Conservation (phyloP, 2,329 filamentous ascomycete species). For the Cryoendolithus antarcticus region DNA sequence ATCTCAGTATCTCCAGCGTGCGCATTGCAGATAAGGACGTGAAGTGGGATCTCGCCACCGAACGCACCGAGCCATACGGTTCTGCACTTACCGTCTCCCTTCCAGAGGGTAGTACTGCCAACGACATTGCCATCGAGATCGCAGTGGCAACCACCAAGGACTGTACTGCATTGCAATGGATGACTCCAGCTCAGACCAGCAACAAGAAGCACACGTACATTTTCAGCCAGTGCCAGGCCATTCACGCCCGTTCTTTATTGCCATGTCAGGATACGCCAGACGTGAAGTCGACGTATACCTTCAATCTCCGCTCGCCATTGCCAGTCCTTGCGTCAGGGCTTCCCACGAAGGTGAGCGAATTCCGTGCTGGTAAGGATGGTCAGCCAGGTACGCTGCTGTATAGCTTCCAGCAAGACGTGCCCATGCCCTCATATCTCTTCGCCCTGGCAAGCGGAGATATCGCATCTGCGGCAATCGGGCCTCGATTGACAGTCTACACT, state of each 20-base stretch:
- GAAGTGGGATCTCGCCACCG: slow-evolving; percentile 57
- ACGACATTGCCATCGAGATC: slow-evolving; percentile 16
- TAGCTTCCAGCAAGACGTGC: slow-evolving; percentile 77
- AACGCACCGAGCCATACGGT: slow-evolving; percentile 61
- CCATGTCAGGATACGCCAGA: slow-evolving; percentile 97
- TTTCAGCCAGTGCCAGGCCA: slow-evolving; percentile 96
- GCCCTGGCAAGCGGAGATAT: slow-evolving; percentile 81
- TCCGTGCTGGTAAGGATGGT: slow-evolving; percentile 41
- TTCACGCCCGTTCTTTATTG: slow-evolving; percentile 85
- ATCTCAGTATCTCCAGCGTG: slow-evolving; percentile 60
- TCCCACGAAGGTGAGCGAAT: slow-evolving; percentile 40
- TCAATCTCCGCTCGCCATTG: slow-evolving; percentile 73
- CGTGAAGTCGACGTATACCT: slow-evolving; percentile 88
- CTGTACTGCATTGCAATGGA: slow-evolving; percentile 90
- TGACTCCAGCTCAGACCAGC: slow-evolving; percentile 83
- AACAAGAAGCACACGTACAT: slow-evolving; percentile 96
- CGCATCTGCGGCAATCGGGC: slow-evolving; percentile 69
- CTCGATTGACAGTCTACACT: slow-evolving; percentile 71
- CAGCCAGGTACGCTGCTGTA: slow-evolving; percentile 51
- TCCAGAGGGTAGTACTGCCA: slow-evolving; percentile 27
- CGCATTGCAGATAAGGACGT: slow-evolving; percentile 52
- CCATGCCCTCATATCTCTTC: slow-evolving; percentile 89
- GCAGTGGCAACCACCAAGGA: slow-evolving; percentile 65
- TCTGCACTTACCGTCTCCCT: slow-evolving; percentile 53
- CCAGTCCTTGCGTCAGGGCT: slow-evolving; percentile 89